These are phyloP conservation scores for Ophiostoma populinum DNA, from an alignment of 2,329 filamentous ascomycete species.

Conservation along the genomic window DNA sequence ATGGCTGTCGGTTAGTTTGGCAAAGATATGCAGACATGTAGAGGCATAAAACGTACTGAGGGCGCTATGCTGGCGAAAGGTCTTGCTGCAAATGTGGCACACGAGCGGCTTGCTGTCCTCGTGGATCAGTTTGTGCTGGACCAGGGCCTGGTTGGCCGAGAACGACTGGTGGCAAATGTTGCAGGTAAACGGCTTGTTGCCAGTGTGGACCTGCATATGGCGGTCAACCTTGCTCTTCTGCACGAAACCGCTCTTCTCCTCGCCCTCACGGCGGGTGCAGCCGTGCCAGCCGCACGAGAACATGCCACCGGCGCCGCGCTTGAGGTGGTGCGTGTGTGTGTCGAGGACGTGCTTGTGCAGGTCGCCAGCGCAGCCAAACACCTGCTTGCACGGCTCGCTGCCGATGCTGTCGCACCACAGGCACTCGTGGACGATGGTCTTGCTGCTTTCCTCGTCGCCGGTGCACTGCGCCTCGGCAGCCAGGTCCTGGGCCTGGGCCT, in stretches of 20 bases:
- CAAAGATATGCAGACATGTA: not conserved
- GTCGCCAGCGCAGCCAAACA: slow-evolving; percentile 27
- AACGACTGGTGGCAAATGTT: slow-evolving; percentile 37
- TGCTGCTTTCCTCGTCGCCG: not conserved
- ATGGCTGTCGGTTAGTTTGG: slow-evolving; percentile 28
- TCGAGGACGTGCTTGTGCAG: slow-evolving; percentile 38
- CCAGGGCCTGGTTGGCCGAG: slow-evolving; percentile 49
- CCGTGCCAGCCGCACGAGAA: slow-evolving; percentile 35
- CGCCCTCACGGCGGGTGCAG: slow-evolving; percentile 31
- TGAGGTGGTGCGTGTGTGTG: slow-evolving; percentile 28
- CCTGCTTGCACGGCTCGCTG: slow-evolving; percentile 14
- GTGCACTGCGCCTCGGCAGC: not conserved
- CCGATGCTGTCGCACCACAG: slow-evolving; percentile 16
- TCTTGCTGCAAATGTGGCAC: slow-evolving; percentile 37
- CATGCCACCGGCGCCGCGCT: slow-evolving; percentile 28
- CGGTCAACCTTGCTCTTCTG: slow-evolving; percentile 47
- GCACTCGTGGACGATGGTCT: too few relatives aligned
- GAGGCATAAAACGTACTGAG: slow-evolving; percentile 30
- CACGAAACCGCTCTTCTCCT: slow-evolving; percentile 29
- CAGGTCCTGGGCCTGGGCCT: not conserved
- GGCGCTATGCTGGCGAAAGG: slow-evolving; percentile 50
- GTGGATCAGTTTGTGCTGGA: slow-evolving; percentile 50
- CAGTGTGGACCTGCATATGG: slow-evolving; percentile 48
- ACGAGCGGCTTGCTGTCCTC: slow-evolving; percentile 46
- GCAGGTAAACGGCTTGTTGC: slow-evolving; percentile 42